Evolutionary conservation across 352 stramenopile species (phyloP).

Genomic region (Globisporangium cederbergense): DNA sequence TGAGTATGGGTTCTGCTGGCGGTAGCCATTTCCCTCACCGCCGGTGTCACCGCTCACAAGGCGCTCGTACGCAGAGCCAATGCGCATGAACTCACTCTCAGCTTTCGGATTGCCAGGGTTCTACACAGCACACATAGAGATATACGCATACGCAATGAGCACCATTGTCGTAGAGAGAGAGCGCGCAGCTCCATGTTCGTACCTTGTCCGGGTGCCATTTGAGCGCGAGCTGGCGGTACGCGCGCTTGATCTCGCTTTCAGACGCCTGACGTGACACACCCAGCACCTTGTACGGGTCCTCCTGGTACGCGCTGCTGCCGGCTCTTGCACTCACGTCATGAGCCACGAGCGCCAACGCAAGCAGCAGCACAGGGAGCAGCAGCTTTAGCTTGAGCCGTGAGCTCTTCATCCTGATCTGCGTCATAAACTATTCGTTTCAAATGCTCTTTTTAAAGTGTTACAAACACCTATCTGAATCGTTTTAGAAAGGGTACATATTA

Average conservation of each 20-base stretch:
- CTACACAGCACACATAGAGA: constrained; percentile 14
- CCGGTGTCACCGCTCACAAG: constrained; percentile 35
- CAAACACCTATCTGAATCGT: background rate
- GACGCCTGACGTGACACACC: constrained; percentile 56
- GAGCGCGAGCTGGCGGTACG: constrained; percentile 81
- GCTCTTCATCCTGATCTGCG: constrained; percentile 2
- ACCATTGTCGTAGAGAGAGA: background rate
- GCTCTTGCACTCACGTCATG: background rate
- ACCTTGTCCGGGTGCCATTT: constrained; percentile 92
- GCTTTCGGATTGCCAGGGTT: constrained; percentile 64
- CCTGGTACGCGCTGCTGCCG: constrained; percentile 20
- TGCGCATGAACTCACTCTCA: constrained; percentile 74
- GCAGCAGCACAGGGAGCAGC: constrained; percentile 16
- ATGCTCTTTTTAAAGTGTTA: background rate
- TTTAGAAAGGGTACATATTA: background rate
- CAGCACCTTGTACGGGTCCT: constrained; percentile 78
- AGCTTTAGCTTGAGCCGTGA: background rate
- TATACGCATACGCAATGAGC: background rate
- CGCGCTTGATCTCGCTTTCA: constrained; percentile 77
- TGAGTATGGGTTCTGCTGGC: constrained; percentile 13
- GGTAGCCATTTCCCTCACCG: constrained; percentile 16
- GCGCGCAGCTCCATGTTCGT: constrained; percentile 12
- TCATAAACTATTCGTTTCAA: background rate
- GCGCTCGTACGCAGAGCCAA: constrained; percentile 67
- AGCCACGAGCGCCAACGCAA: constrained; percentile 12